Evolutionary conservation across 345 rosid genomes (phyloP).

Genomic region (Limnanthes douglasii): DNA sequence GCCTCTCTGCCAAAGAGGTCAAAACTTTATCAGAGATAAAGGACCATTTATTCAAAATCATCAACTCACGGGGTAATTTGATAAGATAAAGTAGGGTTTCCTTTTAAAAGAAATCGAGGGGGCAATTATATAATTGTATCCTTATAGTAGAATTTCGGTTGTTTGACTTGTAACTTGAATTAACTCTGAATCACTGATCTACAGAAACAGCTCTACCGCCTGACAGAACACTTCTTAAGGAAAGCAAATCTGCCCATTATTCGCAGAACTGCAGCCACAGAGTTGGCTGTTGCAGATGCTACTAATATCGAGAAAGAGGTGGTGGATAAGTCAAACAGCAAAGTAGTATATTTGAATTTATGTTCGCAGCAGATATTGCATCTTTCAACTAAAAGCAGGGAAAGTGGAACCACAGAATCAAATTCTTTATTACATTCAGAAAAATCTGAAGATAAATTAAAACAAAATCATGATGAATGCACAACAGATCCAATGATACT

Average conservation of each 20-base stretch:
- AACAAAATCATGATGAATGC: conserved; percentile 18
- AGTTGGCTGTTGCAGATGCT: conserved; percentile 98
- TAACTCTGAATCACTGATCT: conserved; percentile 10
- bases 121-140: too few relatives aligned
- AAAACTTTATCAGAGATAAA: too few relatives aligned
- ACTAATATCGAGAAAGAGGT: conserved; percentile 69
- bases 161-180: neutral
- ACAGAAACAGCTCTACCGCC: conserved; percentile 78
- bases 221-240: conserved; percentile 72
- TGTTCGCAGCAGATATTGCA: conserved; percentile 78
- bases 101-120: too few relatives aligned
- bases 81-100: too few relatives aligned
- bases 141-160: too few relatives aligned
- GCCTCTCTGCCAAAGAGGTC: too few relatives aligned
- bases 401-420: conserved; percentile 22
- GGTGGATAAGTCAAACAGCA: conserved; percentile 78
- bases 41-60: too few relatives aligned
- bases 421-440: conserved; percentile 22
- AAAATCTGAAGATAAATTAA: conserved; percentile 13
- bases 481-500: conserved; percentile 28
- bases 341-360: conserved; percentile 73
- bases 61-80: too few relatives aligned
- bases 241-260: conserved; percentile 49
- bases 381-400: conserved; percentile 21
- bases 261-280: conserved; percentile 75